Evolutionary conservation across 352 stramenopile genomes (phyloP).

Genomic region (Phytophthora pistaciae): DNA sequence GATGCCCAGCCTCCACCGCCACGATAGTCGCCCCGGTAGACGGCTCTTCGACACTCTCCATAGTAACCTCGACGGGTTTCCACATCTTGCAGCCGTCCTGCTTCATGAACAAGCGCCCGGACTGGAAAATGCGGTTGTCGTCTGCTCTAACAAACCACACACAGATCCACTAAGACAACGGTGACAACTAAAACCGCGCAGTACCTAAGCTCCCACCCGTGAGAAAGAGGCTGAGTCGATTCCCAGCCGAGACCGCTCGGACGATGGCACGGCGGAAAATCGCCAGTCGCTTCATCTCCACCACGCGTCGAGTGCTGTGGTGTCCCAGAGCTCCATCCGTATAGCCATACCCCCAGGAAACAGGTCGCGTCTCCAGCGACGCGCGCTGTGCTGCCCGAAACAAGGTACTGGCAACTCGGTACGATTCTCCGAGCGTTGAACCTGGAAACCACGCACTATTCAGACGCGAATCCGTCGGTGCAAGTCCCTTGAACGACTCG

Average conservation of each 20-base stretch:
- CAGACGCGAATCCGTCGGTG: conserved; percentile 10
- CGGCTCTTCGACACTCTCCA: conserved; percentile 16
- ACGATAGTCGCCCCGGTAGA: conserved; percentile 34
- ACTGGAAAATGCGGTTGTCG: conserved; percentile 51
- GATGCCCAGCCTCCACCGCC: conserved; percentile 53
- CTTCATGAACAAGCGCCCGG: conserved; percentile 58
- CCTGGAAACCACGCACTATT: conserved; percentile 22
- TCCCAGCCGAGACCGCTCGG: conserved; percentile 54
- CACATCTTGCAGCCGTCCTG: conserved; percentile 72
- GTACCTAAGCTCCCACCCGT: conserved; percentile 30
- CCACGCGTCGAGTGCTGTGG: conserved; percentile 34
- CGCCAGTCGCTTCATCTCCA: conserved; percentile 42
- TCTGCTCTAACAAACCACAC: conserved; percentile 24
- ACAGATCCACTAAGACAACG: neutral
- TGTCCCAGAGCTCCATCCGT: conserved; percentile 58
- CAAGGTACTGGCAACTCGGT: conserved; percentile 55
- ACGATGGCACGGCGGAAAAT: conserved; percentile 49
- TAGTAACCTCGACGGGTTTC: conserved; percentile 42
- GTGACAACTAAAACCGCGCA: neutral
- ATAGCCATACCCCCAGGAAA: conserved; percentile 68
- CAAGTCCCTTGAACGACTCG: conserved; percentile 45
- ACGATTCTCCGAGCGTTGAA: conserved; percentile 39
- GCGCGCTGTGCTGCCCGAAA: conserved; percentile 34
- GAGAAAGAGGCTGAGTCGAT: conserved; percentile 73
- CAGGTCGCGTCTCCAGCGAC: conserved; percentile 34